Evolutionary conservation across 805 yeast species (phyloP), one percentile per base, ranked within the genome.

Genomic region (Starmerella floricola): DNA sequence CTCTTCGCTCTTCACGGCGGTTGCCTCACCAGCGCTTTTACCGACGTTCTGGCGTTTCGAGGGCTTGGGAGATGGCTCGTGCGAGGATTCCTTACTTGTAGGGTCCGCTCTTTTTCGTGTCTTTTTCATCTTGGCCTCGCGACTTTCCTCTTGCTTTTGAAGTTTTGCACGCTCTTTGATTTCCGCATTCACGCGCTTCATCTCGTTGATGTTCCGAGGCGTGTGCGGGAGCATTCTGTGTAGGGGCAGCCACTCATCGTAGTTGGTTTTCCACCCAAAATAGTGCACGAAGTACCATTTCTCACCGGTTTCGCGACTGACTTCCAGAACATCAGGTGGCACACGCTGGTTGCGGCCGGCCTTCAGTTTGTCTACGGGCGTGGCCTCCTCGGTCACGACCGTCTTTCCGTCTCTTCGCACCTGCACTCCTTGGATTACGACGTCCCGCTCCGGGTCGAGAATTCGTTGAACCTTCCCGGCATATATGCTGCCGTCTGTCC

Each of bases 231-330:
- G 65, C 5, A 88, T 71, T 28, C 97, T 64, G 31, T 74, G 77
- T 6, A 62, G 60, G 1, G 73, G 71, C 1, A 88, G 88, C 98
- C 98, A 88, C 60, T 88, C 98, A 58, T 88, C 97, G 95, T 95
- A 88, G 45, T 86, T 77, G 15, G 78, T 62, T 55, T 87, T 88
- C 98, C 98, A 88, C 2, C 98, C 97, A 52, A 79, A 80, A 61
- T 88, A 88, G 57, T 91, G 98, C 15, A 88, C 74, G 51, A 67
- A 77, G 61, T 76, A 87, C 24, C 76, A 68, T 17, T 52, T 51
- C 31, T 61, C 62, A 16, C 54, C 59, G 21, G 63, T 68, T 15
- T 53, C 60, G 1, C 8, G 12, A 38, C 48, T 31, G 23, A 32
- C 36, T 17, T 40, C 38, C 23, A 48, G 13, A 11, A 44, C 43